Evolutionary conservation across 352 stramenopile species (phyloP), one percentile per base, ranked within the genome.

Genomic region (Pythium monospermum): DNA sequence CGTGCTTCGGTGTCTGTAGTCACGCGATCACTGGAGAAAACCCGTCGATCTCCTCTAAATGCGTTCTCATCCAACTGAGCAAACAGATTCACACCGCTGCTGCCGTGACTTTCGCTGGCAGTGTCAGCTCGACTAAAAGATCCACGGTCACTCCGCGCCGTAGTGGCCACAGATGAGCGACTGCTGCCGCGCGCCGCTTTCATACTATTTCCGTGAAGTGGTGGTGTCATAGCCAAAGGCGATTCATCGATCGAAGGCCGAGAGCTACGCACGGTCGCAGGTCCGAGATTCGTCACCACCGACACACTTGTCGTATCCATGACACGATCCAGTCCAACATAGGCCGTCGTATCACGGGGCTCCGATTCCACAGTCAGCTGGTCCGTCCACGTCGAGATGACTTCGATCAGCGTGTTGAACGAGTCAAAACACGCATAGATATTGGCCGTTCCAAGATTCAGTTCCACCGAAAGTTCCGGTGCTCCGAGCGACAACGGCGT

Each of bases 351-450:
- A 47, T 92, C 80, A 8, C 66, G 64, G 10, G 80, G 78, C 35
- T 85, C 66, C 6, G 41, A 44, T 56, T 84, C 70, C 35, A 85
- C 63, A 16, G 76, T 71, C 19, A 93, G 53, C 38, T 93, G 75
- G 18, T 92, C 81, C 3, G 66, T 72, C 80, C 78, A 92, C 16
- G 61, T 76, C 8, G 68, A 83, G 3, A 86, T 49, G 13, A 93
- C 48, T 51, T 92, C 77, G 18, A 91, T 70, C 33, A 95, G 61
- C 7, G 81, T 91, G 54, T 89, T 90, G 61, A 92, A 95, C 26
- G 84, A 95, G 64, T 95, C 84, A 59, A 92, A 95, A 28, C 84
- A 95, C 15, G 81, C 81, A 53, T 95, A 93, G 57, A 95, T 85
- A 65, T 92, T 91, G 10, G 83, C 78, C 15, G 83, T 93, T 6